A percentile compares a stretch with the other conserved stretches of the same genome.
Evolutionary conservation across 2,329 filamentous ascomycete species (phyloP).

Genomic region (Verticillium dahliae): DNA sequence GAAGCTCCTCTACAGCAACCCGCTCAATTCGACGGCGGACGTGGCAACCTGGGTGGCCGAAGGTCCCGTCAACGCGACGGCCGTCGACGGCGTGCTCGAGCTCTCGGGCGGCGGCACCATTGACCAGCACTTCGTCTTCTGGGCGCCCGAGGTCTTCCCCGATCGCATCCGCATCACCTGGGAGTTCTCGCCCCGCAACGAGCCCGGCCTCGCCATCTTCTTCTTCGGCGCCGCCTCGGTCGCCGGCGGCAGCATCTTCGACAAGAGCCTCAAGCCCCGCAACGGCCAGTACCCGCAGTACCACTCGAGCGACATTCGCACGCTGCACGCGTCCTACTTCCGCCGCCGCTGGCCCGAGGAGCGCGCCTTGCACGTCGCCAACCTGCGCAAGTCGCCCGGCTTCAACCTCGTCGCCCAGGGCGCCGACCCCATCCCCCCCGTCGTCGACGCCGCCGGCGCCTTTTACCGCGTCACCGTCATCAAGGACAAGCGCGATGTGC

Average conservation of each 20-base stretch:
- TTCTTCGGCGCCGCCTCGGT: constrained; percentile 23
- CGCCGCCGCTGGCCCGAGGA: constrained; percentile 19
- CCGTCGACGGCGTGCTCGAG: constrained; percentile 19
- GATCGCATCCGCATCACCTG: constrained; percentile 22
- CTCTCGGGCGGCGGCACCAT: constrained; percentile 16
- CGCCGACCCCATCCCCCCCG: constrained; percentile 20
- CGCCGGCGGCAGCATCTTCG: constrained; percentile 20
- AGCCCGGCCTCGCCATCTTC: constrained; percentile 25
- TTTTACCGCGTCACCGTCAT: constrained; percentile 23
- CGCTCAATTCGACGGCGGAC: constrained; percentile 17
- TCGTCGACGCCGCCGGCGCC: constrained; percentile 18
- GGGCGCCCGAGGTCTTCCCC: constrained; percentile 23
- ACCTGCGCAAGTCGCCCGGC: constrained; percentile 21
- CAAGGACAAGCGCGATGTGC: constrained; percentile 20
- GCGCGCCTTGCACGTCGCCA: constrained; percentile 20
- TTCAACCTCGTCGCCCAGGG: constrained; percentile 20
- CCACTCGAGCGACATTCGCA: constrained; percentile 14
- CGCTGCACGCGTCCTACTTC: constrained; percentile 15
- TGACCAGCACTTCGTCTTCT: constrained; percentile 24
- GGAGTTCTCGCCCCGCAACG: constrained; percentile 21
- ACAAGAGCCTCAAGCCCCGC: constrained; percentile 15
- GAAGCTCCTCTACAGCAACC: constrained; percentile 21
- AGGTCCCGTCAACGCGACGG: constrained; percentile 17
- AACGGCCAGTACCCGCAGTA: constrained; percentile 17
- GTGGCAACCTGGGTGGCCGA: constrained; percentile 21